A percentile compares a stretch with the other conserved stretches of the same genome.
Evolutionary conservation across 1,139 yeast species (phyloP).

Genomic region (Scheffersomyces segobiensis): DNA sequence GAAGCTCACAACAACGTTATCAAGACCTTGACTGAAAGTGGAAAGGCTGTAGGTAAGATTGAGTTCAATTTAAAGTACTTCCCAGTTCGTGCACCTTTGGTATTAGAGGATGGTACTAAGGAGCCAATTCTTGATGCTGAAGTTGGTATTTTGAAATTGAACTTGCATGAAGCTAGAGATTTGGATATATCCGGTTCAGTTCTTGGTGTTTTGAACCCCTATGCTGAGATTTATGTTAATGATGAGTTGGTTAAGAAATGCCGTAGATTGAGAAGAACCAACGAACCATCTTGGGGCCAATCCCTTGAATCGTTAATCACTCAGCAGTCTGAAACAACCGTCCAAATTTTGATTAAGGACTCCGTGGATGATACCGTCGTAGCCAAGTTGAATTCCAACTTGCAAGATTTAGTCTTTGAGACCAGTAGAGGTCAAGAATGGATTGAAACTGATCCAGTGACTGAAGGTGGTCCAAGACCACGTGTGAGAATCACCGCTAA

Average conservation of each 20-base stretch:
- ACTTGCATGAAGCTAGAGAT: slow-evolving; percentile 69
- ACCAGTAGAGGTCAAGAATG: slow-evolving; percentile 54
- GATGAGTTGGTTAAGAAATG: slow-evolving; percentile 53
- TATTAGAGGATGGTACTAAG: slow-evolving; percentile 51
- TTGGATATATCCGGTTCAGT: slow-evolving; percentile 65
- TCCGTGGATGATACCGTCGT: slow-evolving; percentile 48
- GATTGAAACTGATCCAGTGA: slow-evolving; percentile 45
- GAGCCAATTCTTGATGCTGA: slow-evolving; percentile 56
- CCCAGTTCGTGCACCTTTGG: slow-evolving; percentile 53
- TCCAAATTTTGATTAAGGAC: slow-evolving; percentile 61
- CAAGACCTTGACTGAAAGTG: slow-evolving; percentile 46
- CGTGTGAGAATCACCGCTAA: slow-evolving; percentile 52
- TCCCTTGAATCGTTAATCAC: slow-evolving; percentile 60
- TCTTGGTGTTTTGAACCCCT: slow-evolving; percentile 71
- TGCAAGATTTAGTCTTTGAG: slow-evolving; percentile 56
- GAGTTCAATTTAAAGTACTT: slow-evolving; percentile 65
- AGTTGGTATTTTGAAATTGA: slow-evolving; percentile 70
- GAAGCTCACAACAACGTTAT: slow-evolving; percentile 34
- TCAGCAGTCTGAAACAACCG: slow-evolving; percentile 54
- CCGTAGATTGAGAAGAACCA: slow-evolving; percentile 63
- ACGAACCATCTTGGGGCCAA: slow-evolving; percentile 74
- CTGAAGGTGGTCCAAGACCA: slow-evolving; percentile 40
- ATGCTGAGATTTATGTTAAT: slow-evolving; percentile 64
- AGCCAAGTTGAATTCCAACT: slow-evolving; percentile 54
- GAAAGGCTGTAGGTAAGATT: slow-evolving; percentile 59